These are phyloP conservation scores for Wickerhamiella kurtzmanii DNA, from an alignment of 805 yeast species.

Conservation along the genomic window DNA sequence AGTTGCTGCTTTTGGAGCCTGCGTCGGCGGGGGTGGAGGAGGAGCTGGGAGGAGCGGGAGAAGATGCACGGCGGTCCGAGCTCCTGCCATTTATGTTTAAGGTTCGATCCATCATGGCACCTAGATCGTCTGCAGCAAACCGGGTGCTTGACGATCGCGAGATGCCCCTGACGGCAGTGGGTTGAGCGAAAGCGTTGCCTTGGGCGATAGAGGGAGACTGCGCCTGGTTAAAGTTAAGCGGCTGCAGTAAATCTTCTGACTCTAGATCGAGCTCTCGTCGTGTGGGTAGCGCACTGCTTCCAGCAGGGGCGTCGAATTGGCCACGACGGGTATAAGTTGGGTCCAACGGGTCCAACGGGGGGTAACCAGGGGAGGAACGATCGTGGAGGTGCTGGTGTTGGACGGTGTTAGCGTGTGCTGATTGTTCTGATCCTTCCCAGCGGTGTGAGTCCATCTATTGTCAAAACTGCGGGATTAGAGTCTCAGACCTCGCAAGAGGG, in stretches of 20 bases:
- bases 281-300: too few species aligned
- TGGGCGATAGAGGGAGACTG: too few species aligned
- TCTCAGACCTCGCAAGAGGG: too few species aligned
- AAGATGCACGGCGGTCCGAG: not conserved
- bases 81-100: constrained; percentile 7
- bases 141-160: not conserved
- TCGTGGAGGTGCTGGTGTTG: not conserved
- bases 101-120: constrained; percentile 15
- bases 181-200: too few species aligned
- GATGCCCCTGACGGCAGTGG: not conserved
- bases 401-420: not conserved
- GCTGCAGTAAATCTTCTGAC: not conserved
- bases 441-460: not conserved
- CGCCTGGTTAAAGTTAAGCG: not conserved
- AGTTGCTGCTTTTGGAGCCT: not conserved
- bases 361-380: too few species aligned
- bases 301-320: not conserved
- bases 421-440: not conserved
- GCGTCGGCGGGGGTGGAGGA: not conserved
- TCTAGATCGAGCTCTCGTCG: too few species aligned
- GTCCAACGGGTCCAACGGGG: too few species aligned
- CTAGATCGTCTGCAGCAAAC: constrained; percentile 12
- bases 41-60: too few species aligned
- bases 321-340: too few species aligned
- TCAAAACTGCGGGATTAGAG: not conserved